Evolutionary conservation across 352 stramenopile species (phyloP), one percentile per base, ranked within the genome.

Genomic region (Halophytophthora batemanensis): DNA sequence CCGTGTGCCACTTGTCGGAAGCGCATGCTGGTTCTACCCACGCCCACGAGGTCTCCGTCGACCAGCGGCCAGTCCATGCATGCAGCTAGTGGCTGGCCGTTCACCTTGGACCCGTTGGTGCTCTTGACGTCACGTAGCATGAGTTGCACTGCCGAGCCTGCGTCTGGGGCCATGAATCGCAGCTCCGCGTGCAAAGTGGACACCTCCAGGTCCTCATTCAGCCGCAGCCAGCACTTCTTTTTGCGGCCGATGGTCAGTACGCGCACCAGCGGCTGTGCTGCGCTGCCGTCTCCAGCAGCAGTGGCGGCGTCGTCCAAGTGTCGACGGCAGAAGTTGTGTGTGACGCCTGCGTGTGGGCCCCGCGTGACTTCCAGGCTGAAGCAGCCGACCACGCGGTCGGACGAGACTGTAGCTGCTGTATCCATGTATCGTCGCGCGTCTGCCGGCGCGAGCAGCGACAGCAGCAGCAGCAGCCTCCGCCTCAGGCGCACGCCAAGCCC

Each of bases 51-150:
- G 45, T 85, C 74, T 19, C 65, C 61, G 45, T 78, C 46, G 2
- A 34, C 41, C 8, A 87, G 33, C 17, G 38, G 44, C 53, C 71
- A 69, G n/a, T 71, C 38, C 33, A 62, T 31, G 1, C 55, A 52
- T 5, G 52, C 10, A 10, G 41, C 45, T 1, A 77, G 37, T 1
- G 43, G n/a, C 28, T 61, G 51, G 15, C 69, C 74, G 45, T 87
- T 87, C 31, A 82, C 33, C 43, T 71, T 73, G 15, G 77, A 73
- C 18, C 77, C 77, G 41, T 87, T 87, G 23, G 77, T 87, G 54
- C 74, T 85, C 39, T 69, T 66, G n/a, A 50, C 22, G 43, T 87
- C 77, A 8, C 62, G 42, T 29, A 74, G 10, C 15, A 53, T 45
- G 6, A 66, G 21, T 23, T 21, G 31, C 8, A 25, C 39, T 1